Base-by-base conservation (phyloP, 2,329 filamentous ascomycete species). In the Cordyceps javanica region DNA sequence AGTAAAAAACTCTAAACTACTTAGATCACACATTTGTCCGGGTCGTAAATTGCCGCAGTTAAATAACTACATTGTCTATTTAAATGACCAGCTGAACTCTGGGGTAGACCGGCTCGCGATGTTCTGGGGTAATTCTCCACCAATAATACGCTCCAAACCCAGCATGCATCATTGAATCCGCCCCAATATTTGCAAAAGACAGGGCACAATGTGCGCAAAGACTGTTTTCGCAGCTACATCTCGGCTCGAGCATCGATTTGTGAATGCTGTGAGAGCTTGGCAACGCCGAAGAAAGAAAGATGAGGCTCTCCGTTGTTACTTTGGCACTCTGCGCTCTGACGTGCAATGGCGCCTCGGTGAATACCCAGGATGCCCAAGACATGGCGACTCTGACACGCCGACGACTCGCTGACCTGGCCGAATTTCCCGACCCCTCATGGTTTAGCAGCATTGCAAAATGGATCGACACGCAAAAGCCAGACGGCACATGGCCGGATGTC, bases 401-500 rank as follows among this genome's bases (percentile, higher is more conserved):
- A 6, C 60, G 63, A 14, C 58, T 62, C 6, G 61, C 58, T n/a
- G 62, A 65, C 32, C 51, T 65, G 2, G 60, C 64, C 1, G 60
- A 63, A 41, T 63, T 63, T 39, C 62, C 63, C n/a, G 60, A 65
- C 49, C 60, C 64, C 2, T 28, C 62, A 0, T 62, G 52, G 60
- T 63, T 64, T 51, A 26, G 21, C 25, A 60, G 60, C 13, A 58
- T 64, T 8, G 38, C 49, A 5, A 45, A 51, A 3, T 65, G 64
- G 64, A 41, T 65, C 28, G 57, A 55, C 5, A 53, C 60, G 2
- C 64, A 65, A 48, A 60, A 57, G 41, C 32, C n/a, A 9, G 62
- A 65, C 28, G 64, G 64, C 7, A 64, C 64, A 5, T 65, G 64
- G 64, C 38, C 56, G 9, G 64, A 65, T 34, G 62, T 65, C 45